Evolutionary conservation across 305 asterid species (phyloP), one percentile per base, ranked within the genome.

Genomic region (Euphrasia arctica): DNA sequence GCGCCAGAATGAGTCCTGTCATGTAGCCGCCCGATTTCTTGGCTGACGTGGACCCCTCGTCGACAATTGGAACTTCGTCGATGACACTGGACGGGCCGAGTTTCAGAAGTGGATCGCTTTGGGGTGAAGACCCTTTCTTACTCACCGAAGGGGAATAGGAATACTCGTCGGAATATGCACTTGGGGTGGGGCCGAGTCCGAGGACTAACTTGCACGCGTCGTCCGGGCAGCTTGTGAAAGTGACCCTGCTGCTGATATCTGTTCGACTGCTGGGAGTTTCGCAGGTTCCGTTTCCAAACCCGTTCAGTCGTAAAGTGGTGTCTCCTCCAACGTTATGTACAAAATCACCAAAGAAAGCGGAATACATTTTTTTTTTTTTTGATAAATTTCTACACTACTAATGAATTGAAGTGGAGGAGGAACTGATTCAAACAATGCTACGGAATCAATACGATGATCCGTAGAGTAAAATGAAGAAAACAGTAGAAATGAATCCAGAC

Each of bases 141-240:
- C 64, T 65, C 55, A 66, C 75, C 9, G 69, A 74, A 69, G 76
- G 60, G 34, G 70, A 78, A 73, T 62, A 7, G 43, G 9, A 47
- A 12, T 47, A 80, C 27, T 75, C 76, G 45, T 75, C 82, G 2
- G 83, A 73, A 69, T 80, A 84, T 25, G 82, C 62, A 69, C 82
- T 80, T 31, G 97, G 89, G 1, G 95, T 82, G 2, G 97, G 97
- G 69, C 97, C 99, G 70, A 90, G 62, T 64, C 97, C 99, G 55
- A 93, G 96, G 13, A 93, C 96, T 82, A 93, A 79, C 76, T 82
- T 83, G 88, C 95, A 93, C 51, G 87, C 95, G 62, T 93, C 99
- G 71, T 90, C 96, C 7, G 76, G 75, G 51, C 75, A 64, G 63
- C 73, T 81, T 11, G 72, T 50, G 64, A 60, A 60, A 68, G 57